Conservation (phyloP, 768 basidiomycete species). For the Termitomyces sp. region DNA sequence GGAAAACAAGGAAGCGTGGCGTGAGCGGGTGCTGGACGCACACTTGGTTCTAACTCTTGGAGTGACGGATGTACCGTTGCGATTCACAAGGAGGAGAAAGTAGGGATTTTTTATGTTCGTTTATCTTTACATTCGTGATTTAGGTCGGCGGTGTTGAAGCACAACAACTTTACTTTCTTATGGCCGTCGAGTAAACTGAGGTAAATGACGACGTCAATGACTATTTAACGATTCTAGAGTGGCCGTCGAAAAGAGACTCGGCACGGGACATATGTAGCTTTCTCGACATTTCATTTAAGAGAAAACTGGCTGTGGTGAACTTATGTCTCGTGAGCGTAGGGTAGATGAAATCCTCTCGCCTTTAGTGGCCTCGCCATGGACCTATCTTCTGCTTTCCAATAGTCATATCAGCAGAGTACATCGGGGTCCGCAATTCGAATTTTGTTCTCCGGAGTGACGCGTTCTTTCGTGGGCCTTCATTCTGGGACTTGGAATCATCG, state of each 20-base stretch:
- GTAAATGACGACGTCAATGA: background rate
- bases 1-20: constrained; percentile 36
- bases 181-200: background rate
- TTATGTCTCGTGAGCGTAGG: background rate
- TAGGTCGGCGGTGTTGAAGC: too few species aligned
- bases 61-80: constrained; percentile 26
- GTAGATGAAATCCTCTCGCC: background rate
- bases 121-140: background rate
- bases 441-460: background rate
- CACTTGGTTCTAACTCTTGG: constrained; percentile 31
- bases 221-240: background rate
- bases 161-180: too few species aligned
- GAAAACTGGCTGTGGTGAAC: background rate
- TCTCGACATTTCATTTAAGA: background rate
- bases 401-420: too few species aligned
- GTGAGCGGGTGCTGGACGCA: constrained; percentile 29
- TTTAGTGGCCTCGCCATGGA: background rate
- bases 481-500: background rate
- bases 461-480: background rate
- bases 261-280: too few species aligned
- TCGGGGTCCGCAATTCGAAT: background rate
- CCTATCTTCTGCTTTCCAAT: background rate
- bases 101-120: background rate
- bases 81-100: constrained; percentile 22
- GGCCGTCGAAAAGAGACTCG: background rate